These are phyloP conservation scores for Aspergillus fumigatus DNA, from an alignment of 2,329 filamentous ascomycete species.

Conservation along the genomic window DNA sequence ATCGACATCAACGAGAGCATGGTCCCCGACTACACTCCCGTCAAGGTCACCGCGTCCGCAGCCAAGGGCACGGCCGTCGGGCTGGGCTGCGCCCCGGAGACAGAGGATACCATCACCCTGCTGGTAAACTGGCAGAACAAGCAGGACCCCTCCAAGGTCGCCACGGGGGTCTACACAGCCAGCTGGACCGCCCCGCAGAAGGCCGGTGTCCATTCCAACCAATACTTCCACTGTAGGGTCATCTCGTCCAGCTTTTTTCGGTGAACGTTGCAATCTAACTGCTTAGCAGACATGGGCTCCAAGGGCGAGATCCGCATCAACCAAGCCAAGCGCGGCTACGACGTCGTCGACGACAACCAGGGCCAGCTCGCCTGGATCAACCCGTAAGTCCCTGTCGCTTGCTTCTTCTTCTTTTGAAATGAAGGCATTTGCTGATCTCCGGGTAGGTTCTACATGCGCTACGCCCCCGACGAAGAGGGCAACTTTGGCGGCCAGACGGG, in stretches of 20 bases:
- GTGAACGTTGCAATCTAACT: background rate
- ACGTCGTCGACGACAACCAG: constrained; percentile 76
- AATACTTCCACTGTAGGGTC: constrained; percentile 77
- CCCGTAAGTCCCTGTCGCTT: constrained; percentile 48
- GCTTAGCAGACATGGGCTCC: constrained; percentile 60
- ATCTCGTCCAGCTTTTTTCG: background rate
- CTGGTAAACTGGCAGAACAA: constrained; percentile 83
- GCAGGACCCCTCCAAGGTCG: constrained; percentile 63
- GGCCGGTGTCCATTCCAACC: constrained; percentile 92
- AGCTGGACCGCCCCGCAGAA: constrained; percentile 92
- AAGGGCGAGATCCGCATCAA: constrained; percentile 84
- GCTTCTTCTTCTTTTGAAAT: background rate
- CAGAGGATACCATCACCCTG: constrained; percentile 90
- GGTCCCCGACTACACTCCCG: constrained; percentile 75
- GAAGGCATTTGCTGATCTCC: background rate
- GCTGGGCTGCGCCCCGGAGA: constrained; percentile 72
- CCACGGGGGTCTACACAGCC: constrained; percentile 86
- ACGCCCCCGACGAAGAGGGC: constrained; percentile 88
- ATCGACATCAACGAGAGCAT: constrained; percentile 90
- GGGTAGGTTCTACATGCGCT: constrained; percentile 78
- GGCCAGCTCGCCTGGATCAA: constrained; percentile 76
- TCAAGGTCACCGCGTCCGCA: constrained; percentile 73
- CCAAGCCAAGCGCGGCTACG: constrained; percentile 91
- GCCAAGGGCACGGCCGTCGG: constrained; percentile 73
- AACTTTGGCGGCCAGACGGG: constrained; percentile 89